A percentile compares a stretch with the other conserved stretches of the same genome.
phyloP scores from a whole-genome alignment of 331 rosid genomes.

The Quercus phellos region DNA sequence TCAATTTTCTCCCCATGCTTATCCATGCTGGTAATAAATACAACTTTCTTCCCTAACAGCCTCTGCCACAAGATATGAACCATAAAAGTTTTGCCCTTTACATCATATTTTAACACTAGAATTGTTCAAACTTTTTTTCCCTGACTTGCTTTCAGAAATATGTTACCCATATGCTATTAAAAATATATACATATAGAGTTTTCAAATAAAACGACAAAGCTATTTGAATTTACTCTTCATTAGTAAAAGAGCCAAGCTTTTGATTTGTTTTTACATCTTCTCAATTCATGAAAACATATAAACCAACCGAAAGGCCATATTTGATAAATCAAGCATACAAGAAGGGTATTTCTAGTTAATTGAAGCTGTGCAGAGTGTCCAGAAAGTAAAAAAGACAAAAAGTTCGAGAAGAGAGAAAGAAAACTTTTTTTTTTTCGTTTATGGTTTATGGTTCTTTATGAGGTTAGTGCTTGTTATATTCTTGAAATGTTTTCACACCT shows the following conservation, averaged over 20 bases:
- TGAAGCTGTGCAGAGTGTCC: no score
- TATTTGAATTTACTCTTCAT: background rate
- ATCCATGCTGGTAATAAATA: slow-evolving; percentile 83
- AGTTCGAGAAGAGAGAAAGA: no score
- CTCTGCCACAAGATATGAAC: slow-evolving; percentile 40
- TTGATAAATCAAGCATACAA: no score
- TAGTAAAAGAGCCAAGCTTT: background rate
- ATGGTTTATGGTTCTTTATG: no score
- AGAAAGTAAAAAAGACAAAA: no score
- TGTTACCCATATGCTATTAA: background rate
- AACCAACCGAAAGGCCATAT: no score
- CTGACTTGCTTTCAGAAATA: background rate
- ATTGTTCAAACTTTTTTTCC: background rate
- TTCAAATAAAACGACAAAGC: background rate
- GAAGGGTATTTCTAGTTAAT: no score
- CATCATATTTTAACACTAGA: background rate
- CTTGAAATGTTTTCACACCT: no score
- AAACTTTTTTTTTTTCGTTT: no score
- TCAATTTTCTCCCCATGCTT: slow-evolving; percentile 97
- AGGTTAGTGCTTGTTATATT: no score
- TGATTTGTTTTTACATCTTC: background rate
- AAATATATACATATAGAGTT: background rate
- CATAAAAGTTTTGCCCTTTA: slow-evolving; percentile 8
- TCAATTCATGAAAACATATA: background rate
- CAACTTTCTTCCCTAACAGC: slow-evolving; percentile 67